These are phyloP conservation scores for Carex kokanica DNA, from an alignment of 176 grass and related monocot genomes.

Conservation along the genomic window DNA sequence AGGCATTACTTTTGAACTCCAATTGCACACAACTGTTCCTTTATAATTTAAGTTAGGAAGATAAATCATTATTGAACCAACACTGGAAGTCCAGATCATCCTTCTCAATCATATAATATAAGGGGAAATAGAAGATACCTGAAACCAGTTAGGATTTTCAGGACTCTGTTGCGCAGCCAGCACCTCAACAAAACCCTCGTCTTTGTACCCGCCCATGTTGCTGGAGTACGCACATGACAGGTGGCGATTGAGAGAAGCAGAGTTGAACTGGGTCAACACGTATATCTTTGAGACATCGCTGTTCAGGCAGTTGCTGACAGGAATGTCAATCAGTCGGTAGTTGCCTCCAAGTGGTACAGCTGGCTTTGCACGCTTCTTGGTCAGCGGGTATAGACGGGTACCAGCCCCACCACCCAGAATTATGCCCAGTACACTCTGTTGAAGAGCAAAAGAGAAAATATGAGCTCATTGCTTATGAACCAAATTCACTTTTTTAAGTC, in stretches of 20 bases:
- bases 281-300: conserved; percentile 95
- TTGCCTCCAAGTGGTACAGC: conserved; percentile 89
- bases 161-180: conserved; percentile 92
- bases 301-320: conserved; percentile 95
- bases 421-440: conserved; percentile 95
- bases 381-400: conserved; percentile 84
- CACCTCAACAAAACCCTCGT: conserved; percentile 95
- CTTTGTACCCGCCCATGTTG: conserved; percentile 93
- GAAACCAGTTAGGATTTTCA: conserved; percentile 98
- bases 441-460: conserved; percentile 4
- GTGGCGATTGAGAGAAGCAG: conserved; percentile 86
- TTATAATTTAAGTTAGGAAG: neutral
- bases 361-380: conserved; percentile 95
- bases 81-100: neutral
- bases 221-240: conserved; percentile 84
- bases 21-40: neutral
- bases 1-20: neutral
- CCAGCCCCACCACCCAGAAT: conserved; percentile 95
- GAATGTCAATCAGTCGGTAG: conserved; percentile 94
- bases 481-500: neutral
- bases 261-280: conserved; percentile 93
- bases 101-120: conserved; percentile 10
- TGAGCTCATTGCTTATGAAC: neutral
- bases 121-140: conserved; percentile 45
- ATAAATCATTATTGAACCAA: neutral